Base-by-base conservation (phyloP, 1,284 basidiomycete species). In the Microbotryum silenes-acaulis region DNA sequence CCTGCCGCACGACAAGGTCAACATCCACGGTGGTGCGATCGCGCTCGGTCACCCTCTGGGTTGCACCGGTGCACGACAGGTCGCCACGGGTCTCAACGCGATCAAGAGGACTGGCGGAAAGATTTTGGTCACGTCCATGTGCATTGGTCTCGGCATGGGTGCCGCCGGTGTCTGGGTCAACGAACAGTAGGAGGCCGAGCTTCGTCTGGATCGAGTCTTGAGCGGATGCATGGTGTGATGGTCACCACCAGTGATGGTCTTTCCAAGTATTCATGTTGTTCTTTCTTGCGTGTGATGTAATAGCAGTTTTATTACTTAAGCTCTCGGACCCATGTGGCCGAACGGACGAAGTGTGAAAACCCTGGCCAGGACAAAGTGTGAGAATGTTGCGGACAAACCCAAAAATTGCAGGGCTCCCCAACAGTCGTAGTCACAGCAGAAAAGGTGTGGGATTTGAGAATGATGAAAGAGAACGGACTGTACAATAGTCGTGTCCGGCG, bases 51-150 rank as follows among this genome's bases (percentile, higher is more conserved):
- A 89, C 75, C 87, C 88, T 21, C 73, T 89, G 83, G 88, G 47
- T n/a, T 61, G 29, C 37, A 96, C 92, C 29, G 92, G 92, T 69
- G 85, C 85, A 9, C 81, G 92, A 54, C 88, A 93, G 75, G 80
- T 96, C 54, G 91, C 86, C 16, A 96, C 93, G 0, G 91, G 88
- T 10, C 78, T 97, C 37, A 83, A 87, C 66, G 91, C 92, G 72
- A 79, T 94, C 50, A 79, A 83, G 67, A 81, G 90, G 62, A 81
- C 88, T 64, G 80, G 85, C 56, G 85, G 85, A 68, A 90, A 90
- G 82, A 85, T 90, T 75, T 78, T 89, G 51, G 82, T 90, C 45
- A 88, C 87, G 2, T 85, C 84, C n/a, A 91, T 91, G 89, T 69
- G 68, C 51, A 67, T 69, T 47, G 68, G 66, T 9, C 54, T 58